These are phyloP conservation scores for Recurvomyces mirabilis DNA, from an alignment of 495 filamentous ascomycete species.

Conservation along the genomic window DNA sequence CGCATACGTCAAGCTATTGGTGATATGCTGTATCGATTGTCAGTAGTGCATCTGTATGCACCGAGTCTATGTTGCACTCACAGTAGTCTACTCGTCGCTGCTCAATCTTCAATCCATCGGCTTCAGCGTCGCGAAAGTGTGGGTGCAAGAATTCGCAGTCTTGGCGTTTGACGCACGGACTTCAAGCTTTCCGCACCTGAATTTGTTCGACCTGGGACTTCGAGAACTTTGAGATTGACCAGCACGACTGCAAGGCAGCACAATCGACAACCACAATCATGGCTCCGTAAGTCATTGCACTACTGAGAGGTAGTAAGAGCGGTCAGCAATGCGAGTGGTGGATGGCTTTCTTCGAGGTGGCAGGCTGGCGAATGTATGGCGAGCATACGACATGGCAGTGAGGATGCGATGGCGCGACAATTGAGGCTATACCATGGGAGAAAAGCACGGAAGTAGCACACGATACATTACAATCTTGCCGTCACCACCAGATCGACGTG, in stretches of 20 bases:
- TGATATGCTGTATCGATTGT: too few relatives aligned
- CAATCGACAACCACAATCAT: conserved; percentile 16
- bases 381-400: not conserved
- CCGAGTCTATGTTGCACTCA: not conserved
- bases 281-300: conserved; percentile 21
- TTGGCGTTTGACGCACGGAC: too few relatives aligned
- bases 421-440: not conserved
- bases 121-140: too few relatives aligned
- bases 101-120: too few relatives aligned
- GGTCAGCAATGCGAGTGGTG: too few relatives aligned
- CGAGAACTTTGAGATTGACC: conserved; percentile 2
- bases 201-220: not conserved
- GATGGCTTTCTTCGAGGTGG: too few relatives aligned
- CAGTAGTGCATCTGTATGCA: not conserved
- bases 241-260: conserved; percentile 10
- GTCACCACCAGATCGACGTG: too few relatives aligned
- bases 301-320: too few relatives aligned
- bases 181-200: too few relatives aligned
- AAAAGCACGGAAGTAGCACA: too few relatives aligned
- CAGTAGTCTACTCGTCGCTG: not conserved
- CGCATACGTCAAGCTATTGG: conserved; percentile 20
- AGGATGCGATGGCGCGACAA: not conserved
- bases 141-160: too few relatives aligned
- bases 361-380: not conserved
- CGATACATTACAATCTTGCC: not conserved